Evolutionary conservation across 2,329 filamentous ascomycete genomes (phyloP).

Genomic region (Fusarium armeniacum): DNA sequence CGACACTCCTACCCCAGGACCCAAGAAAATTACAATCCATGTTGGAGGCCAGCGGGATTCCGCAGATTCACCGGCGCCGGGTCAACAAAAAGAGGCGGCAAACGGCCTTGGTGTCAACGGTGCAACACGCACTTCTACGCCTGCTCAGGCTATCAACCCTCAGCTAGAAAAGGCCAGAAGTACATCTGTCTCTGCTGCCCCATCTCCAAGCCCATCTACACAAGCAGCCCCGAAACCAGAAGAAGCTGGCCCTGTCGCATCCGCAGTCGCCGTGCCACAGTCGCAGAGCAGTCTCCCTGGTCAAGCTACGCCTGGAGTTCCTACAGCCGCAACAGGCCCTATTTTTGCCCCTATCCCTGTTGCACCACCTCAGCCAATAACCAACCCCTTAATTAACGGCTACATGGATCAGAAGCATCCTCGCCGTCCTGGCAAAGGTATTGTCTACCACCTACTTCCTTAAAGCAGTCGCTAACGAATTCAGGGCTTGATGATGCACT

Average conservation of each 20-base stretch:
- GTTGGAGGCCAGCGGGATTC: slow-evolving; percentile 72
- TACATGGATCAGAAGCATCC: slow-evolving; percentile 56
- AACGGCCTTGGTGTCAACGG: slow-evolving; percentile 47
- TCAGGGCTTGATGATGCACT: slow-evolving; percentile 72
- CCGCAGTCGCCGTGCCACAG: slow-evolving; percentile 46
- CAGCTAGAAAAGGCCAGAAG: slow-evolving; percentile 59
- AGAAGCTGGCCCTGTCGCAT: slow-evolving; percentile 48
- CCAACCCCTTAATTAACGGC: slow-evolving; percentile 51
- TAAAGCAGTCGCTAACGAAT: slow-evolving; percentile 42
- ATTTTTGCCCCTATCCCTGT: slow-evolving; percentile 38
- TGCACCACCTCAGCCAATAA: slow-evolving; percentile 45
- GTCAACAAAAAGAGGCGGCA: slow-evolving; percentile 42
- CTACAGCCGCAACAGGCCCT: background rate
- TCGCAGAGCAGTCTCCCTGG: slow-evolving; percentile 26
- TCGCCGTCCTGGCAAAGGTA: slow-evolving; percentile 62
- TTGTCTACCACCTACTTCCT: background rate
- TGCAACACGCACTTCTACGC: slow-evolving; percentile 34
- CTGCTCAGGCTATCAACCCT: slow-evolving; percentile 32
- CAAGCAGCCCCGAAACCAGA: slow-evolving; percentile 55
- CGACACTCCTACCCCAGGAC: slow-evolving; percentile 59
- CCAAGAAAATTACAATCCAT: slow-evolving; percentile 79
- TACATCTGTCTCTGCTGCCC: slow-evolving; percentile 54
- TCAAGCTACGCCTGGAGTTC: slow-evolving; percentile 30
- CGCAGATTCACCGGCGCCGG: slow-evolving; percentile 64
- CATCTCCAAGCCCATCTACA: slow-evolving; percentile 63